Percentiles rank a stretch among this genome's conserved stretches.
Conservation (phyloP, 1,284 basidiomycete genomes). For the Naganishia sp. region DNA sequence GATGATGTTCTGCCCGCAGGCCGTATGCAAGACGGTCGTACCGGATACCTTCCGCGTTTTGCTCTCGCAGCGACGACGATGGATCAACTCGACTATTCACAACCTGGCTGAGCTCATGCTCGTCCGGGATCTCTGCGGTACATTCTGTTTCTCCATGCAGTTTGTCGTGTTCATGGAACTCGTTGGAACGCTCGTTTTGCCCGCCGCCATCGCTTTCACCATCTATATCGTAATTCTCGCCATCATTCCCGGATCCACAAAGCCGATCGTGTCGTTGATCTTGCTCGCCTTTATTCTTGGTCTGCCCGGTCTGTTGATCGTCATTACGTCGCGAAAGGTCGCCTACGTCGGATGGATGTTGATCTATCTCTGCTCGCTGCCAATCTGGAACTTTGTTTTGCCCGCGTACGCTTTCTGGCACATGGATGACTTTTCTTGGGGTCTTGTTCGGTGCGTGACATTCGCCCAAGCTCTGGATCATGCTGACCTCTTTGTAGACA, state of each 20-base stretch:
- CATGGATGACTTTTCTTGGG: conserved; percentile 99
- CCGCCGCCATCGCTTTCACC: conserved; percentile 96
- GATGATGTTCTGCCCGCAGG: conserved; percentile 98
- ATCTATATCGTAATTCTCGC: conserved; percentile 85
- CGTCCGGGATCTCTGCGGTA: conserved; percentile 91
- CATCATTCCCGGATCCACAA: conserved; percentile 70
- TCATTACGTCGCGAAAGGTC: conserved; percentile 89
- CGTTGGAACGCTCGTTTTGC: conserved; percentile 90
- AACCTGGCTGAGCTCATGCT: conserved; percentile 91
- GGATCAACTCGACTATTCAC: conserved; percentile 99
- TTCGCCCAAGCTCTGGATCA: neutral
- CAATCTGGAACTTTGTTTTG: conserved; percentile 93
- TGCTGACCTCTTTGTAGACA: conserved; percentile 68
- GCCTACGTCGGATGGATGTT: conserved; percentile 97
- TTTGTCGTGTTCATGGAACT: conserved; percentile 98
- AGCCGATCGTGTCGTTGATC: conserved; percentile 89
- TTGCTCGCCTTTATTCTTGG: conserved; percentile 91
- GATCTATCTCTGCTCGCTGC: conserved; percentile 86
- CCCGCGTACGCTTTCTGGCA: conserved; percentile 97
- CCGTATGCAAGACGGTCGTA: conserved; percentile 96
- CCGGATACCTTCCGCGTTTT: conserved; percentile 93
- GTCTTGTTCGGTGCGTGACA: conserved; percentile 59
- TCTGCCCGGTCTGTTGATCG: conserved; percentile 90
- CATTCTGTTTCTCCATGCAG: conserved; percentile 97
- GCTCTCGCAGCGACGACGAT: conserved; percentile 93